These are phyloP conservation scores for Plasmopara viticola DNA, from an alignment of 352 stramenopile genomes.

Conservation along the genomic window DNA sequence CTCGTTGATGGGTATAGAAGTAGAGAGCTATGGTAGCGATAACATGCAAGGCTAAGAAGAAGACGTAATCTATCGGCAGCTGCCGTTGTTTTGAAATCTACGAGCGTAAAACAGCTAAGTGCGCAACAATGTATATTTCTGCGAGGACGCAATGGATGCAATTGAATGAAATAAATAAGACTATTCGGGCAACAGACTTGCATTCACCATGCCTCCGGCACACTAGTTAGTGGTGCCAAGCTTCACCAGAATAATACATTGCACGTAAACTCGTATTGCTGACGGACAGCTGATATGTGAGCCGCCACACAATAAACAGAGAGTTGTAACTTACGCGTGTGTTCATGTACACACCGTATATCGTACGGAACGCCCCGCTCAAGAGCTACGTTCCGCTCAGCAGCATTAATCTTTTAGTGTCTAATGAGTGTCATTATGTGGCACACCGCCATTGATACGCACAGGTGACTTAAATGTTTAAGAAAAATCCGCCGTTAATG, in stretches of 20 bases:
- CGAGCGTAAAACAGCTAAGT: no score
- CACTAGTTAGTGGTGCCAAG: constrained; percentile 75
- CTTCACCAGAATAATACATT: constrained; percentile 57
- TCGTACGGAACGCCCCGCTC: constrained; percentile 76
- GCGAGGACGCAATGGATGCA: no score
- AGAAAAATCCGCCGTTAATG: constrained; percentile 21
- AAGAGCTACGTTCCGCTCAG: constrained; percentile 76
- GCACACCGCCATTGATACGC: constrained; percentile 86
- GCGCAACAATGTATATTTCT: no score
- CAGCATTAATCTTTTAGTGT: constrained; percentile 80
- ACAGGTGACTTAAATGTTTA: constrained; percentile 80
- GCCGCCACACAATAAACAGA: constrained; percentile 46
- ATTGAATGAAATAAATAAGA: no score
- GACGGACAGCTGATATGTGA: constrained; percentile 48
- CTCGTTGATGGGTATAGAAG: no score
- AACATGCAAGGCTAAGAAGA: no score
- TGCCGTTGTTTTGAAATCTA: no score
- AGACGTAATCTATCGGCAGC: no score
- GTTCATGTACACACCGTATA: constrained; percentile 84
- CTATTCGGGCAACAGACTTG: constrained; percentile 44
- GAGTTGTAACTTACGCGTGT: constrained; percentile 49
- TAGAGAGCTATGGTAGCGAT: no score
- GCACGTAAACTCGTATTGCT: constrained; percentile 47
- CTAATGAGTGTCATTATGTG: constrained; percentile 89
- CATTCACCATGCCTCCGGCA: constrained; percentile 77